phyloP scores from a whole-genome alignment of 1,284 basidiomycete species.

The Sporisorium graminicola region DNA sequence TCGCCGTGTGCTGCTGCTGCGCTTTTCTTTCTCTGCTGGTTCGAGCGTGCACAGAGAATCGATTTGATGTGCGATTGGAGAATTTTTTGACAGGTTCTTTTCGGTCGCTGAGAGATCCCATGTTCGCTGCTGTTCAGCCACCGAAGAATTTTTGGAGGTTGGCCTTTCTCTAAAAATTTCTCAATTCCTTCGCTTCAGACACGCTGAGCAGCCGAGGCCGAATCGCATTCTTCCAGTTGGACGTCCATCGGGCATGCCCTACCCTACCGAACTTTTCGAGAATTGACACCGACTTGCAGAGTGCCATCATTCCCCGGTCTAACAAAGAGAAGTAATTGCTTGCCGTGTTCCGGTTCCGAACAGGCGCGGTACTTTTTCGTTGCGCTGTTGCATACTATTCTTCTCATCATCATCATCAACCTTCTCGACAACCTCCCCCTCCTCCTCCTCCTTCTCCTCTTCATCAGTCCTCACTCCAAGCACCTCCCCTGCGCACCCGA shows the following conservation, averaged over 20 bases:
- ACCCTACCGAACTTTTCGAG: neutral
- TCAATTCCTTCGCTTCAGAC: constrained; percentile 16
- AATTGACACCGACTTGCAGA: neutral
- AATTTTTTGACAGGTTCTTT: constrained; percentile 4
- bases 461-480: neutral
- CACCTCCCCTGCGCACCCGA: neutral
- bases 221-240: neutral
- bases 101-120: neutral
- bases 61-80: constrained; percentile 5
- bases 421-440: neutral
- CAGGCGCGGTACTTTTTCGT: constrained; percentile 16
- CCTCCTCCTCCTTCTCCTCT: neutral
- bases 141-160: constrained; percentile 3
- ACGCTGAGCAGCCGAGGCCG: neutral
- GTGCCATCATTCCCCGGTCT: neutral
- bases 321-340: no score
- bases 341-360: constrained; percentile 29
- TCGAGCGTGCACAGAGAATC: constrained; percentile 12
- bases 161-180: constrained; percentile 4
- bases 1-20: constrained; percentile 11
- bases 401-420: constrained; percentile 12
- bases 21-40: constrained; percentile 1
- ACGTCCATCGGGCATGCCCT: neutral
- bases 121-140: neutral
- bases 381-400: constrained; percentile 14